Percentiles rank a stretch among this genome's conserved stretches.
These are phyloP conservation scores for Globisporangium spinosum DNA, from an alignment of 352 stramenopile genomes.

Conservation along the genomic window DNA sequence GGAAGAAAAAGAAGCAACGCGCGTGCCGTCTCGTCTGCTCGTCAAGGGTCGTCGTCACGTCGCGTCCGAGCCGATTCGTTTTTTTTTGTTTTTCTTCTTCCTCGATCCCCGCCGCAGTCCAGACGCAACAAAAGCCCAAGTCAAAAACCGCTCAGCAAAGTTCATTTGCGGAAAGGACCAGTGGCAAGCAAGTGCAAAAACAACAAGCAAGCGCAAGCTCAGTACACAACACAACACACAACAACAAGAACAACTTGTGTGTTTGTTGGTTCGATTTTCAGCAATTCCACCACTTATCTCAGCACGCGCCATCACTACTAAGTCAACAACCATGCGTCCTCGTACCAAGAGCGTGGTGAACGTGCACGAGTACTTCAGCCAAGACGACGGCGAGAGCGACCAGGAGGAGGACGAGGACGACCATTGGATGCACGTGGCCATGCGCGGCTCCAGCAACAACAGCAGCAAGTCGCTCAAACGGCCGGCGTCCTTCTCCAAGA, in stretches of 20 bases:
- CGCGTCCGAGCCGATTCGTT: conserved; percentile 1
- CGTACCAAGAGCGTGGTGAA: conserved; percentile 72
- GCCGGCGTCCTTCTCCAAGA: conserved; percentile 30
- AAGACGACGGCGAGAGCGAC: conserved; percentile 41
- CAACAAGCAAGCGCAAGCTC: not conserved
- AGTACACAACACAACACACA: not conserved
- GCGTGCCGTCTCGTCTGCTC: conserved; percentile 5
- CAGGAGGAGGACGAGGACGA: conserved; percentile 45
- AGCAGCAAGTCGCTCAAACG: conserved; percentile 12
- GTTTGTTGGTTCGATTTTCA: conserved; percentile 5
- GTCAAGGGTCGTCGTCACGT: conserved; percentile 9
- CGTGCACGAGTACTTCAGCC: conserved; percentile 70
- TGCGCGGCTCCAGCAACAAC: conserved; percentile 20
- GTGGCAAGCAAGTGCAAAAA: not conserved
- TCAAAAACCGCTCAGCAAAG: not conserved
- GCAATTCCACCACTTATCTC: not conserved
- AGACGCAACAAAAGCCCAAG: not conserved
- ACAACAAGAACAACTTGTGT: not conserved
- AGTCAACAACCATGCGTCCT: conserved; percentile 44
- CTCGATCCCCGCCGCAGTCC: not conserved
- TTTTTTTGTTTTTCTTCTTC: conserved; percentile 3
- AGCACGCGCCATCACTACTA: not conserved
- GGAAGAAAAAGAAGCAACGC: conserved; percentile 4
- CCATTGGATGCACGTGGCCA: conserved; percentile 47
- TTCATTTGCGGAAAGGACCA: conserved; percentile 9